Base-by-base conservation (phyloP, 1,284 basidiomycete genomes). In the Singerocomus inundabilis region DNA sequence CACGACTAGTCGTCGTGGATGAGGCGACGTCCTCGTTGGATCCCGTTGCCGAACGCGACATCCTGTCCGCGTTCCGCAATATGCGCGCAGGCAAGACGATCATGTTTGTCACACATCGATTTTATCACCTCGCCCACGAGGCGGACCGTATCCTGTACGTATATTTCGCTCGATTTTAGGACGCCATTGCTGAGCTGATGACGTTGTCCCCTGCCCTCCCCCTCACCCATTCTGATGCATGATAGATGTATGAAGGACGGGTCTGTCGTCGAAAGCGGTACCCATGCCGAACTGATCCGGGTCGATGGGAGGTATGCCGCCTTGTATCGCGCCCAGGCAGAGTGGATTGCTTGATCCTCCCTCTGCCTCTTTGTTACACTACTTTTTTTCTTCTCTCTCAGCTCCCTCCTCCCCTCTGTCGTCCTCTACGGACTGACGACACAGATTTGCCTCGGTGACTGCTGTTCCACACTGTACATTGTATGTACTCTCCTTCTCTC, bases 91-190 rank as follows among this genome's bases (percentile, higher is more conserved):
- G 78, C 9, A 84, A 82, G 69, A 85, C 83, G 11, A 76, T 85
- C 73, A 62, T 86, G 1, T 80, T 84, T 54, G 81, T 85, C 4
- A 84, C 82, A 0, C 84, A 87, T 61, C 75, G 83, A 1, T 86
- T 87, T 56, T 80, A 82, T 3, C 80, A 80, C 57, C 70, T 87
- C 18, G 84, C 79, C 0, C 75, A 76, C 40, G 70, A 78, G 36
- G 84, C 82, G 0, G 83, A 86, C 60, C 57, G 76, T 5, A 82
- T 86, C 32, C 54, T 86, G 84, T 86, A 55, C 59, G 62, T 60
- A 4, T 18, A 29, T 1, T n/a, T n/a, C n/a, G n/a, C n/a, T n/a
- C n/a, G n/a, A n/a, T n/a, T n/a, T n/a, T n/a, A n/a, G n/a, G n/a
- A n/a, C n/a, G n/a, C n/a, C n/a, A n/a, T n/a, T n/a, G n/a, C n/a